Base-by-base conservation (phyloP, 306 rosid species). In the Datisca glomerata region DNA sequence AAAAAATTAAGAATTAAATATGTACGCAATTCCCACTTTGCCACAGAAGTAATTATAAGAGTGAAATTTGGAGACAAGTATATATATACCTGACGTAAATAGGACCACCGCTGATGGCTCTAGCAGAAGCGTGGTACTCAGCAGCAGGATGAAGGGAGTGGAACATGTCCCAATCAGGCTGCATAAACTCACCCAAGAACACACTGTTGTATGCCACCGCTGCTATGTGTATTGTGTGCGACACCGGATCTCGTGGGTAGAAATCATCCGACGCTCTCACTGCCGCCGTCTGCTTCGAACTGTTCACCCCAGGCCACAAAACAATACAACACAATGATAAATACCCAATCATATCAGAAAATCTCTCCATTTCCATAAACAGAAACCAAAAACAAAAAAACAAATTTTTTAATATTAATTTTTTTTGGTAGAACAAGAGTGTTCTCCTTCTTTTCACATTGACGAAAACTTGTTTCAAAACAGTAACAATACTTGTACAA, bases 121-220 rank as follows among this genome's bases (percentile, higher is more conserved):
- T 57, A 1, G 98, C 98, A 0, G 95, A 84, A 12, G 67, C 97
- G 32, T 89, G 98, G 60, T 89, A 89, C 39, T 84, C 95, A 1
- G 93, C 86, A 1, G 91, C 93, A 0, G 79, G 79, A 35, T 89
- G 98, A 1, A 55, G 65, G 2, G 98, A 89, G 32, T 89, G 95
- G 47, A 89, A 89, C 98, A 89, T 89, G 35, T 89, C 98, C 98
- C 98, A 89, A 43, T 89, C 98, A 0, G 95, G 98, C 53, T 27
- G 67, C 95, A 89, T 89, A 17, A 89, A 51, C 86, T 89, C 98
- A 2, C 95, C 93, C 22, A 89, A 74, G 41, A 84, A 89, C n/a
- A 89, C 68, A 27, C 86, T 83, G 18, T 89, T 89, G 49, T 80
- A 89, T 1, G 91, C 86, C 55, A 84, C 98, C 3, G 79, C 53